Evolutionary conservation across 2,329 filamentous ascomycete species (phyloP).

Genomic region (Ophiocordyceps robertsii): DNA sequence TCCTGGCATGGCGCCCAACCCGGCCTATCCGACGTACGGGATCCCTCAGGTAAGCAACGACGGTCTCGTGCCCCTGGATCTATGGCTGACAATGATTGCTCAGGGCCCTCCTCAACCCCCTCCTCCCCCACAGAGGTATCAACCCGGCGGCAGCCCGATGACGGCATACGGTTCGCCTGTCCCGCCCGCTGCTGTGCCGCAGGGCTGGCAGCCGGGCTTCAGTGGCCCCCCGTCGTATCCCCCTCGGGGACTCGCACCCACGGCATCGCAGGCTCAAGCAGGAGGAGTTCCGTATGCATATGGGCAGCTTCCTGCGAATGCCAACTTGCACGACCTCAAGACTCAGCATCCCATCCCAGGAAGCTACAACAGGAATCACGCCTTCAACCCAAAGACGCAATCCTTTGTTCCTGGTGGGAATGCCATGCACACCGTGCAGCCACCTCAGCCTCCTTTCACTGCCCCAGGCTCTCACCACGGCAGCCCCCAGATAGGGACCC

Average conservation of each 20-base stretch:
- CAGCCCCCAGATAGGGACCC: slow-evolving; percentile 38
- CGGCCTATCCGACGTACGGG: slow-evolving; percentile 32
- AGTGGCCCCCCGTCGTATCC: slow-evolving; percentile 17
- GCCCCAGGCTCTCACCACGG: slow-evolving; percentile 35
- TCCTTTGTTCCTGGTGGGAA: slow-evolving; percentile 63
- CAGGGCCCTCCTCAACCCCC: slow-evolving; percentile 17
- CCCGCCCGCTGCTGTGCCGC: slow-evolving; percentile 14
- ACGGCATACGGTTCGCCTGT: slow-evolving; percentile 21
- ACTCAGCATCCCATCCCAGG: slow-evolving; percentile 74
- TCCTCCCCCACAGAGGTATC: slow-evolving; percentile 15
- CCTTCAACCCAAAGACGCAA: slow-evolving; percentile 90
- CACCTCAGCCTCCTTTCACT: slow-evolving; percentile 32
- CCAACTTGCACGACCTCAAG: slow-evolving; percentile 57
- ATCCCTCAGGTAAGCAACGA: slow-evolving; percentile 28
- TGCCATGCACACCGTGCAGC: slow-evolving; percentile 33
- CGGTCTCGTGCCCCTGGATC: no score
- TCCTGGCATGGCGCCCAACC: slow-evolving; percentile 25
- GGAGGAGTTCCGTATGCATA: slow-evolving; percentile 53
- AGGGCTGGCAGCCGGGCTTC: slow-evolving; percentile 24
- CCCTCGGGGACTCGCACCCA: slow-evolving; percentile 13
- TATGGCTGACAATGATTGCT: not conserved
- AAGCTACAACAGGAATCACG: slow-evolving; percentile 62
- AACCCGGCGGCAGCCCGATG: slow-evolving; percentile 20
- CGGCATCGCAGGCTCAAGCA: slow-evolving; percentile 16
- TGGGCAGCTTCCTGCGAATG: slow-evolving; percentile 61